Base-by-base conservation (phyloP, 495 filamentous ascomycete genomes). In the Baudoinia panamericana region DNA sequence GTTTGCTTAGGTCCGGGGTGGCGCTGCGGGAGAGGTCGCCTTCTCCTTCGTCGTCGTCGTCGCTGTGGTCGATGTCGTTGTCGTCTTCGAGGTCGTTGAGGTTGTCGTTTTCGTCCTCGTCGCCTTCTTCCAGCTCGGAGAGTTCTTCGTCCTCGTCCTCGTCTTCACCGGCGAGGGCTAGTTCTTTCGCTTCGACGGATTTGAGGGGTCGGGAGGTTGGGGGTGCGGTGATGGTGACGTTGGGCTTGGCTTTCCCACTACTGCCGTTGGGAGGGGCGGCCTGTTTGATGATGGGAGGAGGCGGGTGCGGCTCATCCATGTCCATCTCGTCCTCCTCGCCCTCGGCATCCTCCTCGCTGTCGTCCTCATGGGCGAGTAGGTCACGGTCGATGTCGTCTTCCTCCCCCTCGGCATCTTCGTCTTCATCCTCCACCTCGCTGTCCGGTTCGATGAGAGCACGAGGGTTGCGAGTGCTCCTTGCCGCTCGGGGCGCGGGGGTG, bases 1-100 rank as follows among this genome's bases (percentile, higher is more conserved):
- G 72, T 52, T 83, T 84, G 56, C 76, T 81, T 25, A 83, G 61
- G 56, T 95, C 84, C 0, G 84, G 84, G 0, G 78, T 81, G 21
- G 70, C 71, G n/a, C 61, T 67, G 40, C 75, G 58, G 51, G 84
- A 82, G 43, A 70, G 75, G 43, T 78, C 76, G 39, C 71, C 57
- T 13, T 82, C 80, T 18, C 73, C 71, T 19, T 80, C 77, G 5
- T 66, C 56, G 21, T 54, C 54, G 15, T 54, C 54, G 17, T 59
- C 59, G 21, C 57, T 64, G 26, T 62, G 66, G 31, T 67, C 67
- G 3, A 69, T 66, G 36, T 67, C 61, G 12, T 67, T 65, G 30
- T 72, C 72, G 6, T 56, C 61, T 29, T 69, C 70, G 6, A 69
- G 68, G 39, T 70, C 70, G 8, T 66, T 65, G 7, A 68, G 71